These are phyloP conservation scores for Alloascoidea hylecoeti DNA, from an alignment of 805 yeast genomes.

Conservation along the genomic window DNA sequence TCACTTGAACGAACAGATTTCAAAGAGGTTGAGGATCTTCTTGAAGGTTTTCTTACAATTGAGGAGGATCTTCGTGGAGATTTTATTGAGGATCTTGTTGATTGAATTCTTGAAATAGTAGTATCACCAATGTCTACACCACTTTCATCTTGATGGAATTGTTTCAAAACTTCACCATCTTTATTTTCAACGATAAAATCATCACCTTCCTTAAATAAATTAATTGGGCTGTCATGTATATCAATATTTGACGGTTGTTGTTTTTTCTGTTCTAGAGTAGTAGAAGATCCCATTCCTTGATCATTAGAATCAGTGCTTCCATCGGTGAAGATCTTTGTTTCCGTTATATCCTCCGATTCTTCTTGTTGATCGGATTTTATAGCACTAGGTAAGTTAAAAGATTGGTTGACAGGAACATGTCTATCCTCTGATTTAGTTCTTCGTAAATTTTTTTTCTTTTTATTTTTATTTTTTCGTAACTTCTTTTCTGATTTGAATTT, in stretches of 20 bases:
- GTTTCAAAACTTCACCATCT: constrained; percentile 67
- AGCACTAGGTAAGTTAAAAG: constrained; percentile 11
- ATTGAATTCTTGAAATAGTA: neutral
- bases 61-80: neutral
- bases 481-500: constrained; percentile 6
- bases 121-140: neutral
- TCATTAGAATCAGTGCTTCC: constrained; percentile 3
- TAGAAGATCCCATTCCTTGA: too few relatives aligned
- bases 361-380: constrained; percentile 23
- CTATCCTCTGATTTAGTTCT: constrained; percentile 12
- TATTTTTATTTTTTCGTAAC: constrained; percentile 5
- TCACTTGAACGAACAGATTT: neutral
- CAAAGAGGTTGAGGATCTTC: neutral
- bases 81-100: too few relatives aligned
- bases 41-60: neutral
- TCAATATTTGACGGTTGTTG: neutral
- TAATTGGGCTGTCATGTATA: constrained; percentile 6
- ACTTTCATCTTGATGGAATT: neutral
- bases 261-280: neutral
- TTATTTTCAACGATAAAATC: constrained; percentile 67
- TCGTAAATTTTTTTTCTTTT: constrained; percentile 9
- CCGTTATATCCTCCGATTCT: constrained; percentile 17
- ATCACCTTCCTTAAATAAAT: constrained; percentile 57
- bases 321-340: constrained; percentile 4
- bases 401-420: constrained; percentile 9